phyloP scores from a whole-genome alignment of 1,284 basidiomycete genomes.

The Apiotrichum sp. region DNA sequence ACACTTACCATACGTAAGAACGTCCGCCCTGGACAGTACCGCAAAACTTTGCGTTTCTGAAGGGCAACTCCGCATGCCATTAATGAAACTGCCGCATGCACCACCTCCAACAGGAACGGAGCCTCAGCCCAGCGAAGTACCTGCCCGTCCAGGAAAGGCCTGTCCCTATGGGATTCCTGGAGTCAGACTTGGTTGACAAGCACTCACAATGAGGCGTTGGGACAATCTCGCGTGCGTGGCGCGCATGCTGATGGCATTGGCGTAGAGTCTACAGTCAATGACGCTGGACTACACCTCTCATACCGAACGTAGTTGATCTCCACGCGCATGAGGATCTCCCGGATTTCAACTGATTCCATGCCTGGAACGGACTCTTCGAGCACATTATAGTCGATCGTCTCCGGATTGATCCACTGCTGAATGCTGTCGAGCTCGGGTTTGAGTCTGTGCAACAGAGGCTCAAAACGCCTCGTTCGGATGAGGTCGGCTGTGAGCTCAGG shows the following conservation, averaged over 20 bases:
- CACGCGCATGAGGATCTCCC: conserved; percentile 16
- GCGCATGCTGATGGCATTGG: conserved; percentile 20
- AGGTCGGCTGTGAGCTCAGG: conserved; percentile 18
- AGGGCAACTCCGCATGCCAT: conserved; percentile 2
- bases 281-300: background rate
- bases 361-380: conserved; percentile 7
- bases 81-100: conserved; percentile 1
- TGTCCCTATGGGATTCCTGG: too few relatives aligned
- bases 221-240: conserved; percentile 11
- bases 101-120: conserved; percentile 6
- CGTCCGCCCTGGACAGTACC: conserved; percentile 5
- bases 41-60: background rate
- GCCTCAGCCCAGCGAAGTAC: conserved; percentile 8
- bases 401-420: conserved; percentile 5
- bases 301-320: conserved; percentile 23
- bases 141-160: background rate
- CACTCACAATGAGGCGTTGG: background rate
- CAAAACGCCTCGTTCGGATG: conserved; percentile 19
- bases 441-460: conserved; percentile 17
- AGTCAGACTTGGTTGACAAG: too few relatives aligned
- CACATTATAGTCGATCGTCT: background rate
- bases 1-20: conserved; percentile 7
- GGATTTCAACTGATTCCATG: conserved; percentile 15
- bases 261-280: conserved; percentile 13
- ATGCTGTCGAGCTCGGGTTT: conserved; percentile 20